Base-by-base conservation (phyloP, 305 asterid genomes). In the Plantago coronopus region DNA sequence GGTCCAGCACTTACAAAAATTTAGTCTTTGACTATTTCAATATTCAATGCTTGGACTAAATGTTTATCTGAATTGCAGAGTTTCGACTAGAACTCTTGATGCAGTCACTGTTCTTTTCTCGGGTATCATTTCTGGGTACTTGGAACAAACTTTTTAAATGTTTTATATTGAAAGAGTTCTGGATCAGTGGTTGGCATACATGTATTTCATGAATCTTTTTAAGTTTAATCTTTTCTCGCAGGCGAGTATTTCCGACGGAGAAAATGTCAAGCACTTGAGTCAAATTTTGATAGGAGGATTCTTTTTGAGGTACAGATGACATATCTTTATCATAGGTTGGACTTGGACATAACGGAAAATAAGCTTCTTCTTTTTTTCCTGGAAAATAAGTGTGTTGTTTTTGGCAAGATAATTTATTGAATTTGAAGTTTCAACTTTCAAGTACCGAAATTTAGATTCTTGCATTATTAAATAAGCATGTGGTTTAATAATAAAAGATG, bases 51-150 rank as follows among this genome's bases (percentile, higher is more conserved):
- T 68, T 64, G 48, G 64, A 65, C 75, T 75, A 69, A 69, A 59
- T 53, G 61, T 48, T 67, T 49, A 70, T 55, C 65, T 66, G 68
- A 48, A 72, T 65, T 85, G 84, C 96, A 94, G 99, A 90, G 48
- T 94, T 94, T 81, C 96, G 74, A 95, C 88, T 94, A 27, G 99
- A 89, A 75, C 93, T 94, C 62, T 73, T 89, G 81, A 89, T 89
- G 97, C 99, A 94, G 78, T 94, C 96, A 16, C 85, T 94, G 38
- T 73, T 80, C 72, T 90, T 89, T 77, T 87, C 97, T 66, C 94
- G 97, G 95, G 99, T 94, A 80, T 68, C 17, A 70, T 67, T 54
- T 75, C 59, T 69, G 55, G 62, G 61, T 70, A 48, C 40, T 47
- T 69, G 62, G 65, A 67, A 44, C 48, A 48, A 49, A 56, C 62